Percentiles rank a stretch among this genome's conserved stretches.
These are phyloP conservation scores for Brassica balearica DNA, from an alignment of 441 rosid genomes.

Conservation along the genomic window DNA sequence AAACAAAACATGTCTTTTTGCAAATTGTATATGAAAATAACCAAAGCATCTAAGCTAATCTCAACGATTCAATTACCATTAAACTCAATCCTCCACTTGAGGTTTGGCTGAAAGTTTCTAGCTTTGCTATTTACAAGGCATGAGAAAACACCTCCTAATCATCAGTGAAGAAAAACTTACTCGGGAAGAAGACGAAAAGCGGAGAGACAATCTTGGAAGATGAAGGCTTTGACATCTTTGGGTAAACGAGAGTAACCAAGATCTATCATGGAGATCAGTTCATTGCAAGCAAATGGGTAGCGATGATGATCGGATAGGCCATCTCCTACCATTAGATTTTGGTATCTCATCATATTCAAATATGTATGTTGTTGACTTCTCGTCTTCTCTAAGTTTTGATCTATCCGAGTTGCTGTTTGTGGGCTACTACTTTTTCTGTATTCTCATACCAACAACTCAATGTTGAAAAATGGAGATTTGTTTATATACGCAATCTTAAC, in stretches of 20 bases:
- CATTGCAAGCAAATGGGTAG: slow-evolving; percentile 75
- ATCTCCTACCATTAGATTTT: slow-evolving; percentile 55
- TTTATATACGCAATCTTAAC: neutral
- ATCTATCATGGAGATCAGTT: slow-evolving; percentile 64
- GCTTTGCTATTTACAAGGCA: neutral
- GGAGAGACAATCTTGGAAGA: slow-evolving; percentile 68
- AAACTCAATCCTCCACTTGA: neutral
- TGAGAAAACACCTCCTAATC: neutral
- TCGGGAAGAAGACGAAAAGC: slow-evolving; percentile 82
- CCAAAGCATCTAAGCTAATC: neutral
- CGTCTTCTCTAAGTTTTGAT: neutral
- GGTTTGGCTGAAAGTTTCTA: slow-evolving; percentile 8
- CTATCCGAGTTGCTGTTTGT: neutral
- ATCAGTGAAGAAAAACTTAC: slow-evolving; percentile 48
- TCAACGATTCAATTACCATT: neutral
- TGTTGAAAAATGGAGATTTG: neutral
- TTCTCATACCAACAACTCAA: neutral
- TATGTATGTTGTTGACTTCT: slow-evolving; percentile 2
- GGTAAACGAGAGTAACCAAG: slow-evolving; percentile 60
- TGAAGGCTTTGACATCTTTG: slow-evolving; percentile 62
- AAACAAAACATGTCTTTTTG: neutral
- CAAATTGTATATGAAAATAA: neutral
- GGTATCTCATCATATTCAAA: slow-evolving; percentile 53
- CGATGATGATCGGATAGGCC: slow-evolving; percentile 50
- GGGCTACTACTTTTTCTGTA: neutral